Evolutionary conservation across 2,329 filamentous ascomycete genomes (phyloP).

Genomic region (Trichoderma breve): DNA sequence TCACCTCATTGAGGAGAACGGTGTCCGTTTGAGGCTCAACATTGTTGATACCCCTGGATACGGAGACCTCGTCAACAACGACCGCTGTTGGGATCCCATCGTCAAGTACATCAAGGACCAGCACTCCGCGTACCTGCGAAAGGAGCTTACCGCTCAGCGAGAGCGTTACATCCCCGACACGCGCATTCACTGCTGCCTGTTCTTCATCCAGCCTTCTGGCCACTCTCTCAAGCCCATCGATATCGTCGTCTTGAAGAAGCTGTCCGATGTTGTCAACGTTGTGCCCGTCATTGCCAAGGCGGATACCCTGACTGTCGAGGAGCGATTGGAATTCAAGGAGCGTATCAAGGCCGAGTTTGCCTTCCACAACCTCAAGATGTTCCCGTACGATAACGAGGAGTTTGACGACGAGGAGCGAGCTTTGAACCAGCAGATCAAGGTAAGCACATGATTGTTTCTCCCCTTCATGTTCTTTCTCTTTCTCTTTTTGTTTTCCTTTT

Average conservation of each 20-base stretch:
- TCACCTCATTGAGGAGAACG: slow-evolving; percentile 99
- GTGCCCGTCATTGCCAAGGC: slow-evolving; percentile 99
- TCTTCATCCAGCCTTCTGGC: slow-evolving; percentile 98
- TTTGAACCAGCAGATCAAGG: slow-evolving; percentile 95
- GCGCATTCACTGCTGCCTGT: slow-evolving; percentile 97
- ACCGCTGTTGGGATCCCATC: slow-evolving; percentile 99
- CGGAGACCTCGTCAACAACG: slow-evolving; percentile 98
- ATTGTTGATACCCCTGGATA: slow-evolving; percentile 99
- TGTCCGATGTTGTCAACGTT: slow-evolving; percentile 98
- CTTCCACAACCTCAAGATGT: slow-evolving; percentile 99
- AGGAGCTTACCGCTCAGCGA: slow-evolving; percentile 98
- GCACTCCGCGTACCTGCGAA: slow-evolving; percentile 97
- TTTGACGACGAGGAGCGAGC: slow-evolving; percentile 94
- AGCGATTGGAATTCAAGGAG: slow-evolving; percentile 96
- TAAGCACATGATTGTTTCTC: slow-evolving; percentile 40
- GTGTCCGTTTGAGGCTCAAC: slow-evolving; percentile 93
- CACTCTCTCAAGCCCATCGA: slow-evolving; percentile 99
- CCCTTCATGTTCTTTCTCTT: not conserved
- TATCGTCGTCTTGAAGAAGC: slow-evolving; percentile 99
- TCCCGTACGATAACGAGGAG: slow-evolving; percentile 99
- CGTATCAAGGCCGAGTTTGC: slow-evolving; percentile 99
- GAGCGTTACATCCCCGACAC: slow-evolving; percentile 99
- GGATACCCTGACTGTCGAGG: slow-evolving; percentile 91
- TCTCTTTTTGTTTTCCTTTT: not conserved
- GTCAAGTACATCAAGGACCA: slow-evolving; percentile 99